phyloP scores from a whole-genome alignment of 208 protist species.

The Herpetomonas tarakana region DNA sequence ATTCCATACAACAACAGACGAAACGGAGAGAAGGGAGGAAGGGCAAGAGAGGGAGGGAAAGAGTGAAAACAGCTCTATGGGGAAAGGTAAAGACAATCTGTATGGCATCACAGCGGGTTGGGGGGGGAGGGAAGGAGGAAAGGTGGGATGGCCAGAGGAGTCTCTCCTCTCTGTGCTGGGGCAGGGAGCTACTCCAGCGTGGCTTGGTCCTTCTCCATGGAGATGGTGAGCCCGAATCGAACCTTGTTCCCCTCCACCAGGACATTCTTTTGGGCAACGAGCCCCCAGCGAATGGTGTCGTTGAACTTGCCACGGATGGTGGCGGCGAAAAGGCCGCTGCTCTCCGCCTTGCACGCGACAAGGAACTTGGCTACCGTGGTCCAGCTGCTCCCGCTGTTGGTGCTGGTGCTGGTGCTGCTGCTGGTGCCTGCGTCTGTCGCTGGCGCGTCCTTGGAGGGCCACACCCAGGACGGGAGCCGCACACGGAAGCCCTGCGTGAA shows the following conservation, averaged over 20 bases:
- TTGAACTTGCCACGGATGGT: conserved; percentile 76
- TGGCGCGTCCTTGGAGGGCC: background rate
- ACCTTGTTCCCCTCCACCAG: conserved; percentile 20
- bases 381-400: conserved; percentile 10
- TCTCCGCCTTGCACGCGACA: conserved; percentile 68
- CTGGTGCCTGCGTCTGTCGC: background rate
- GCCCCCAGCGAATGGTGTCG: conserved; percentile 61
- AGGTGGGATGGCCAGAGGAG: too few species aligned
- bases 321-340: conserved; percentile 49
- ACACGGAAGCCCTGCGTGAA: conserved; percentile 79
- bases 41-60: too few species aligned
- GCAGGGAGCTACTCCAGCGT: background rate
- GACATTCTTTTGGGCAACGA: conserved; percentile 63
- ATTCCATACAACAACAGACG: too few species aligned
- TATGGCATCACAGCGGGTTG: too few species aligned
- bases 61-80: too few species aligned
- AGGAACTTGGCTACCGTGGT: conserved; percentile 47
- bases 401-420: background rate
- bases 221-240: conserved; percentile 59
- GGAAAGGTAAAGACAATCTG: too few species aligned
- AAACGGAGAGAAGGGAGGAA: too few species aligned
- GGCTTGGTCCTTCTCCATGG: conserved; percentile 39
- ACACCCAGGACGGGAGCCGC: conserved; percentile 43
- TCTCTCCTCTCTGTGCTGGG: too few species aligned
- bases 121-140: too few species aligned